Evolutionary conservation across 176 grass and related monocot genomes (phyloP).

Genomic region (Triticum aestivum): DNA sequence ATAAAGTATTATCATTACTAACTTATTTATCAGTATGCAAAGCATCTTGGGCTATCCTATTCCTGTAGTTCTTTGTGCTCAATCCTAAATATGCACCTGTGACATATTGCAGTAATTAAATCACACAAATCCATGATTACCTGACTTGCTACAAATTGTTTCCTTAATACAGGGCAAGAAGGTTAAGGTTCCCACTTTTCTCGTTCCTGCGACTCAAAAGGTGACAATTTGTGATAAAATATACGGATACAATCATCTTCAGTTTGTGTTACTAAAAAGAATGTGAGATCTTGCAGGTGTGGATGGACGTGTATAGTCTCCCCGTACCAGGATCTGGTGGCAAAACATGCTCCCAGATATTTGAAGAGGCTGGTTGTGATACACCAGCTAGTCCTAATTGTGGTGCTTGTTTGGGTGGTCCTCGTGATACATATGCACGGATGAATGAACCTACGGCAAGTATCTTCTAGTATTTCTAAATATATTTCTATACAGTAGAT

Average conservation of each 20-base stretch:
- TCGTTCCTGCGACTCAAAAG: conserved; percentile 97
- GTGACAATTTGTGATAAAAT: conserved; percentile 32
- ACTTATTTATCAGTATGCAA: neutral
- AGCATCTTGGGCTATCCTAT: neutral
- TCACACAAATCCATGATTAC: conserved; percentile 8
- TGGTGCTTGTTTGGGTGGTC: conserved; percentile 90
- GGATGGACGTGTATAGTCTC: conserved; percentile 85
- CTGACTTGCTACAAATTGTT: conserved; percentile 14
- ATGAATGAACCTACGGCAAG: conserved; percentile 83
- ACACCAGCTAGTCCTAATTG: conserved; percentile 84
- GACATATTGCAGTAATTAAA: neutral
- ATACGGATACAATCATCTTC: neutral
- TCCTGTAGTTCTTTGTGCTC: neutral
- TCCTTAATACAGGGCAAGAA: conserved; percentile 67
- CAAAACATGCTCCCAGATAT: conserved; percentile 93
- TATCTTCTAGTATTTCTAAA: neutral
- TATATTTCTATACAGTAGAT: neutral
- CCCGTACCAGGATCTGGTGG: conserved; percentile 71
- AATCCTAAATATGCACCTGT: conserved; percentile 16
- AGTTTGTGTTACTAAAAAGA: conserved; percentile 10
- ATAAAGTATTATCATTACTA: neutral
- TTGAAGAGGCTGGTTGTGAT: conserved; percentile 96
- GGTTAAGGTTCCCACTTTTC: conserved; percentile 96
- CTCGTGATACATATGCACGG: conserved; percentile 87
- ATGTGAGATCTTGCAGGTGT: conserved; percentile 59